Conservation (phyloP, 169 alveolate genomes). For the Babesia microti region DNA sequence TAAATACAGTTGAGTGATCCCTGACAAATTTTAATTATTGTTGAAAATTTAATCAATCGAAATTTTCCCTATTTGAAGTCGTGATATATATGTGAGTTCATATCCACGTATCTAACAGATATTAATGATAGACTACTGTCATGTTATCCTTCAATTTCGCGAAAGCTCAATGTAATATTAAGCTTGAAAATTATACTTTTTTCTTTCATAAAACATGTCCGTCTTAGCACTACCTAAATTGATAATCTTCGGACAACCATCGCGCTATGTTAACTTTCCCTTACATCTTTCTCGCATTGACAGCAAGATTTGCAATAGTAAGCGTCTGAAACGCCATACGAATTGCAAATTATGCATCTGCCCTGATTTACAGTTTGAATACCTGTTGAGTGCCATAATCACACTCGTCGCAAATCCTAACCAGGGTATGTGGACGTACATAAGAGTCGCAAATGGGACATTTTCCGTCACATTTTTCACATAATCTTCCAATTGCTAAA, state of each 20-base stretch:
- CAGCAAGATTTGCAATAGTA: conserved; percentile 97
- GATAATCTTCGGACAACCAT: conserved; percentile 98
- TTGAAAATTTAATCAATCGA: no score
- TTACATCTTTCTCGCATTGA: conserved; percentile 90
- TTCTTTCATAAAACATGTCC: conserved; percentile 92
- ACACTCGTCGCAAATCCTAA: conserved; percentile 96
- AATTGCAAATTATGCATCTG: conserved; percentile 96
- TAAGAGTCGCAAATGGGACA: conserved; percentile 99
- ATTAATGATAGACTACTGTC: no score
- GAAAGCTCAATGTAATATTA: no score
- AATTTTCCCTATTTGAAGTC: no score
- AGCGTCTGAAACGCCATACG: conserved; percentile 96
- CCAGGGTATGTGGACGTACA: conserved; percentile 92
- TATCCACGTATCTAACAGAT: no score
- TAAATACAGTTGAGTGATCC: no score
- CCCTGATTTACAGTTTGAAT: conserved; percentile 70
- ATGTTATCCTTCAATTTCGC: no score
- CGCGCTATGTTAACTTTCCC: conserved; percentile 63
- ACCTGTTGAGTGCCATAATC: conserved; percentile 92
- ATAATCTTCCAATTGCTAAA: conserved; percentile 90
- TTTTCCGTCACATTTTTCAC: conserved; percentile 97
- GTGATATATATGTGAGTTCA: no score
- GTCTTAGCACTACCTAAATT: conserved; percentile 95
- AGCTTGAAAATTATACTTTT: conserved; percentile 82
- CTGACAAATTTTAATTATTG: no score